phyloP scores from a whole-genome alignment of 306 rosid species.

The Vigna reflexopilosa region DNA sequence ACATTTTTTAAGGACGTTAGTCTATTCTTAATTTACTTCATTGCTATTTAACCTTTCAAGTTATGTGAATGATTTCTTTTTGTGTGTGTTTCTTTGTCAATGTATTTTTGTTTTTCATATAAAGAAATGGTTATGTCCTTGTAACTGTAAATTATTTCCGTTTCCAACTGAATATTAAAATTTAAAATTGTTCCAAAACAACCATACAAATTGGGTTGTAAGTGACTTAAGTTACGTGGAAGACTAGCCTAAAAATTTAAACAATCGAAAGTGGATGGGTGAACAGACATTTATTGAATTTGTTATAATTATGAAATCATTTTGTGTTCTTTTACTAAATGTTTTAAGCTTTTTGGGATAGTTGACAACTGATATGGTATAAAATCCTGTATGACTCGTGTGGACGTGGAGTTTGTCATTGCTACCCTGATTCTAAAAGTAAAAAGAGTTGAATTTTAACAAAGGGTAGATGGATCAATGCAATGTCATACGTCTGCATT shows the following conservation, averaged over 20 bases:
- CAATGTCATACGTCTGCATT: neutral
- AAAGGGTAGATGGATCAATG: neutral
- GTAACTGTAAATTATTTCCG: neutral
- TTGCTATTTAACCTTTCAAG: neutral
- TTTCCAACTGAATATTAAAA: neutral
- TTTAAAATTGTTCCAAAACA: neutral
- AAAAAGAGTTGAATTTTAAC: neutral
- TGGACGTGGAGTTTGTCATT: neutral
- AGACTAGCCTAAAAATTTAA: neutral
- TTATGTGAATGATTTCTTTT: neutral
- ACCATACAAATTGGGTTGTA: conserved; percentile 7
- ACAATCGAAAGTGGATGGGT: neutral
- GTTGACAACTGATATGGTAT: neutral
- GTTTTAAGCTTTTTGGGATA: conserved; percentile 7
- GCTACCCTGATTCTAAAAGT: neutral
- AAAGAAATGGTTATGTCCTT: conserved; percentile 12
- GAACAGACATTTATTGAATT: neutral
- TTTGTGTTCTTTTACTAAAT: neutral
- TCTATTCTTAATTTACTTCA: conserved; percentile 8
- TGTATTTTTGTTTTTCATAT: neutral
- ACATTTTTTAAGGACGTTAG: conserved; percentile 16
- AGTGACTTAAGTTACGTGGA: neutral
- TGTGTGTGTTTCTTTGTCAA: neutral
- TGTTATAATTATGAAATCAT: conserved; percentile 1
- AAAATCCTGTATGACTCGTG: neutral